A percentile compares a stretch with the other conserved stretches of the same genome.
Evolutionary conservation across 1,284 basidiomycete genomes (phyloP).

Genomic region (Paramarasmius palmivorus): DNA sequence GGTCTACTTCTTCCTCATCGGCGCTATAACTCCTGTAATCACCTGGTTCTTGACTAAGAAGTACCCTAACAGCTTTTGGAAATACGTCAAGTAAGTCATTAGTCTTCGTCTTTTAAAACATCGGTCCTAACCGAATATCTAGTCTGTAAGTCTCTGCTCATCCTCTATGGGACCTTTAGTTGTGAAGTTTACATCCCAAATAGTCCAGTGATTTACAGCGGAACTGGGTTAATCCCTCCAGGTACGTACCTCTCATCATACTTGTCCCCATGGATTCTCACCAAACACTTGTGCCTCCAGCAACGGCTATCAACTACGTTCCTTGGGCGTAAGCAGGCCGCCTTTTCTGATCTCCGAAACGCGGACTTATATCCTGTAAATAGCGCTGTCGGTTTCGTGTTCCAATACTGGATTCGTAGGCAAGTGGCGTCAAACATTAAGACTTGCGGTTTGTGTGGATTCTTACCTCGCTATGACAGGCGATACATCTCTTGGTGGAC

Average conservation of each 20-base stretch:
- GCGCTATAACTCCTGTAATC: slow-evolving; percentile 37
- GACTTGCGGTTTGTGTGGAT: too few relatives aligned
- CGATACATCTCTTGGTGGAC: slow-evolving; percentile 58
- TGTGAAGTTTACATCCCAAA: not conserved
- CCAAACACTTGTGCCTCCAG: slow-evolving; percentile 25
- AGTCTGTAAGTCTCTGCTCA: not conserved
- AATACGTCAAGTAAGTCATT: slow-evolving; percentile 41
- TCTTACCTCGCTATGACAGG: slow-evolving; percentile 30
- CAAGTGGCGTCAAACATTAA: too few relatives aligned
- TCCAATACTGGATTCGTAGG: slow-evolving; percentile 39
- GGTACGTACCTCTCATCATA: not conserved
- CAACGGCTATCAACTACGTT: slow-evolving; percentile 60
- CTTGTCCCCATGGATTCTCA: not conserved
- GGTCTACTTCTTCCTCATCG: slow-evolving; percentile 45
- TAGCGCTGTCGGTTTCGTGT: slow-evolving; percentile 51
- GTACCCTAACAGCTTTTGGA: slow-evolving; percentile 39
- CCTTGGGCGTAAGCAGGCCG: slow-evolving; percentile 40
- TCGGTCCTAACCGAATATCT: not conserved
- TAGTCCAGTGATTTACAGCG: slow-evolving; percentile 13
- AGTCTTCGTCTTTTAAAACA: not conserved
- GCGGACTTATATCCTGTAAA: too few relatives aligned
- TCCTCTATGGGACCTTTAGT: not conserved
- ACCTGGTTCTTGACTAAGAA: slow-evolving; percentile 36
- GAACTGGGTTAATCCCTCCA: slow-evolving; percentile 13
- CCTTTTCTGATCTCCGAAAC: too few relatives aligned